These are phyloP conservation scores for Daldinia childiae DNA, from an alignment of 495 filamentous ascomycete genomes.

Conservation along the genomic window DNA sequence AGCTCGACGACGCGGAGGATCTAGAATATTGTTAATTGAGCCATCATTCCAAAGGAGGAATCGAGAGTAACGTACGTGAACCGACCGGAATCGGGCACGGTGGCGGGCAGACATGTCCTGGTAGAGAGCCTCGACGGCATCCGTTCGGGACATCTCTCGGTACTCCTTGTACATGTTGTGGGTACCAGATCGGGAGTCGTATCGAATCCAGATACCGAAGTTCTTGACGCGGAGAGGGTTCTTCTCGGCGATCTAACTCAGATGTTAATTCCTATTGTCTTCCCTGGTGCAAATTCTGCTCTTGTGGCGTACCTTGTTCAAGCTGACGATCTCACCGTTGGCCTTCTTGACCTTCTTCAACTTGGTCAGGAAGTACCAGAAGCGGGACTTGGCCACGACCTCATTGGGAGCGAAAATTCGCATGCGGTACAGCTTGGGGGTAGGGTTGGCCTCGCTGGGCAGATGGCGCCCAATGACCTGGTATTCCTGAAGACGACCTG, in stretches of 20 bases:
- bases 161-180: conserved; percentile 99
- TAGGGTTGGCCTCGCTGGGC: conserved; percentile 93
- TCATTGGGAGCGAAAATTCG: conserved; percentile 98
- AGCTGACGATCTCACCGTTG: conserved; percentile 96
- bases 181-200: conserved; percentile 98
- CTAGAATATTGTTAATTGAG: conserved; percentile 59
- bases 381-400: conserved; percentile 97
- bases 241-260: conserved; percentile 90
- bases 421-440: conserved; percentile 99
- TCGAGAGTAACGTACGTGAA: conserved; percentile 79
- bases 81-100: conserved; percentile 94
- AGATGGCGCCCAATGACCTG: conserved; percentile 99
- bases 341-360: conserved; percentile 99
- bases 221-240: conserved; percentile 99
- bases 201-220: conserved; percentile 99
- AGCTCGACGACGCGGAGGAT: conserved; percentile 98
- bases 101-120: conserved; percentile 99
- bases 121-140: conserved; percentile 96
- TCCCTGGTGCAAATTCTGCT: background rate
- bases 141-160: conserved; percentile 94
- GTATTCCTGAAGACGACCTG: conserved; percentile 99
- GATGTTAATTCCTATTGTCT: conserved; percentile 16
- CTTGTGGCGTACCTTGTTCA: conserved; percentile 83
- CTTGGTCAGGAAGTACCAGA: conserved; percentile 99
- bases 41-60: conserved; percentile 48